Conservation (phyloP, 768 basidiomycete genomes). For the Tulasnella sp. region DNA sequence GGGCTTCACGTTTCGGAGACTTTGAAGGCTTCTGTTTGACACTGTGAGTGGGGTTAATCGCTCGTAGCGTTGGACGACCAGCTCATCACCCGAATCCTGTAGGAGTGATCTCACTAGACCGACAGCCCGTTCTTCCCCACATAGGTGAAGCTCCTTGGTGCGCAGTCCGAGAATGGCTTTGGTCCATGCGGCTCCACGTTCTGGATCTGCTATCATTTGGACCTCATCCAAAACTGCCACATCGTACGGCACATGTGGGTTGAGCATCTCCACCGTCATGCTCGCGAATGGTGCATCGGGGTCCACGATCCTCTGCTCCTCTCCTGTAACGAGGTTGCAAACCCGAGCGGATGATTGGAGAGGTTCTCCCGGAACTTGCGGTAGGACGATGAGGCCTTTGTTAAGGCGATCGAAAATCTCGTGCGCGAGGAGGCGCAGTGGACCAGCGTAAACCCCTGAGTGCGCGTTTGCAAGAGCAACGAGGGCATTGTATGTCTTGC, state of each 20-base stretch:
- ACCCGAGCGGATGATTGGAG: slow-evolving; percentile 30
- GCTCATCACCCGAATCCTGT: slow-evolving; percentile 70
- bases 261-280: slow-evolving; percentile 93
- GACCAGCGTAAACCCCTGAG: slow-evolving; percentile 80
- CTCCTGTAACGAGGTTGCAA: slow-evolving; percentile 89
- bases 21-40: slow-evolving; percentile 53
- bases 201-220: slow-evolving; percentile 79
- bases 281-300: slow-evolving; percentile 51
- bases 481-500: slow-evolving; percentile 91
- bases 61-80: slow-evolving; percentile 73
- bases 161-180: slow-evolving; percentile 63
- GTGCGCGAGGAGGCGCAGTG: slow-evolving; percentile 85
- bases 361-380: slow-evolving; percentile 12
- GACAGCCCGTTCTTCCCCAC: slow-evolving; percentile 89
- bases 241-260: slow-evolving; percentile 40
- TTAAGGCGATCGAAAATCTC: slow-evolving; percentile 92
- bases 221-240: slow-evolving; percentile 96
- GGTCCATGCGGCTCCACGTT: slow-evolving; percentile 80
- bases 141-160: slow-evolving; percentile 83
- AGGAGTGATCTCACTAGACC: slow-evolving; percentile 65
- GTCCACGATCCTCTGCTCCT: slow-evolving; percentile 69
- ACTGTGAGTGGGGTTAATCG: slow-evolving; percentile 79
- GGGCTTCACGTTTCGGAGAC: slow-evolving; percentile 52
- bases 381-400: slow-evolving; percentile 68
- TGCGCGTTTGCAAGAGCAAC: slow-evolving; percentile 72